Evolutionary conservation across 169 alveolate genomes (phyloP), one percentile per base, ranked within the genome.

Genomic region (Amoebophrya sp.): DNA sequence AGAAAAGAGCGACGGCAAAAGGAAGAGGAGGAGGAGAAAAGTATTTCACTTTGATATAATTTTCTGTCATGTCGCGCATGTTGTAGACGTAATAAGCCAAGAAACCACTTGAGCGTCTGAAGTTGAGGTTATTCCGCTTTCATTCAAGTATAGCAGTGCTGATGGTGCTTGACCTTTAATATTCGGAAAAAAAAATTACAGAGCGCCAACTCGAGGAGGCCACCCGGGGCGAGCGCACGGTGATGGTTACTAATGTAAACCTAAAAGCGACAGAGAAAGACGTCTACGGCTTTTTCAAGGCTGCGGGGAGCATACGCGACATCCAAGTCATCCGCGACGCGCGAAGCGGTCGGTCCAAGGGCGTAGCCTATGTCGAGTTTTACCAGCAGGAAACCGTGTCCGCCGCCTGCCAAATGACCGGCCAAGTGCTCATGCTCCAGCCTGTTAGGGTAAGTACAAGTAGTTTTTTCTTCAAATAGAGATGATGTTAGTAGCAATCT

Each of bases 261-360:
- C 38, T 66, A 3, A 66, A 66, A 25, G 83, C 83, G 1, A 25
- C 32, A 12, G 83, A 66, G 83, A 66, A 66, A 25, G 83, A 66
- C 29, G 83, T 66, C 35, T 66, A 66, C 83, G 39, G 18, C 38
- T 66, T 66, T n/a, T 66, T 66, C 83, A 7, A 25, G 83, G 83
- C 35, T 35, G 90, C 90, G 32, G 90, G 90, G 23, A 14, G 32
- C 39, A 40, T 89, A 29, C 40, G 90, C 39, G 90, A 89, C 55
- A 40, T 89, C 35, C 90, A 89, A 55, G 32, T 89, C 38, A 89
- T 89, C 55, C 0, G 55, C n/a, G 90, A 89, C 33, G 53, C 77
- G 35, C 54, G 90, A n/a, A 23, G 40, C 32, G 77, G 53, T n/a
- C n/a, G 90, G 66, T 89, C 90, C 35, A 89, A 89, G 90, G 90